Conservation (phyloP, 176 grass and related monocot species). For the barley (Hordeum vulgare) region MorexV3_pseudomolecules_assembly NC_058520.1:8835626-8836125, state of each 20-base stretch:
- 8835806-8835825: neutral
- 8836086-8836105: neutral
- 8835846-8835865: neutral
- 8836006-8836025: neutral
- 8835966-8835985: neutral
- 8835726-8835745: neutral
- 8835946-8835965: neutral
- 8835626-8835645: neutral
- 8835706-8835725: neutral
- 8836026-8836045: neutral
- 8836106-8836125: neutral
- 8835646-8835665: neutral
- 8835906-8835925: too few relatives aligned
- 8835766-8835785: neutral
- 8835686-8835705: neutral
- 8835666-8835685: neutral
- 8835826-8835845: neutral
- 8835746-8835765: neutral
- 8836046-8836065: neutral
- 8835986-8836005: neutral
- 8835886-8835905: neutral
- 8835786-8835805: neutral
- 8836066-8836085: too few relatives aligned
- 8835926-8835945: neutral
- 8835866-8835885: neutral